phyloP scores from a whole-genome alignment of 129 eudicot genomes.

The Smallanthus sonchifolius region DNA sequence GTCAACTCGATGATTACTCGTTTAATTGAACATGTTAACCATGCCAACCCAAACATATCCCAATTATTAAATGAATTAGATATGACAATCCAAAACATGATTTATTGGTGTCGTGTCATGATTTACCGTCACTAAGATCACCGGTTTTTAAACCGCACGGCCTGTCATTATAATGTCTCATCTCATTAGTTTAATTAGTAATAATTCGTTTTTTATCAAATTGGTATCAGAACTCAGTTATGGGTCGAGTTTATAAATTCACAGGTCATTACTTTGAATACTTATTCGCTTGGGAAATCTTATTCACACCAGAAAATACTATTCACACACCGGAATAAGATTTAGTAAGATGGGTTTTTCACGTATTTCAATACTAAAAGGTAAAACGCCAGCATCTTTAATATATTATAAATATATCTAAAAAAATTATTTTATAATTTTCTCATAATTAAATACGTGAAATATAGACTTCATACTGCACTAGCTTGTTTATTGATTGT shows the following conservation, averaged over 20 bases:
- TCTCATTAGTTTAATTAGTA: background rate
- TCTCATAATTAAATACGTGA: background rate
- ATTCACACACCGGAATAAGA: background rate
- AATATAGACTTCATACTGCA: constrained; percentile 3
- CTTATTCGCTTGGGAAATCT: background rate
- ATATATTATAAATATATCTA: background rate
- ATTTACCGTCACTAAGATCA: too few relatives aligned
- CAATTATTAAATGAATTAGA: too few relatives aligned
- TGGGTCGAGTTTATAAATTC: background rate
- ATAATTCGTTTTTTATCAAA: background rate
- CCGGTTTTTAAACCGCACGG: too few relatives aligned
- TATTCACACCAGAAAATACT: background rate
- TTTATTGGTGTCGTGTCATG: too few relatives aligned
- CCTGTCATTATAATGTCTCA: background rate
- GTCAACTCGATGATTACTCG: too few relatives aligned
- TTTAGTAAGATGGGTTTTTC: background rate
- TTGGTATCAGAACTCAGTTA: background rate
- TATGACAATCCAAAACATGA: too few relatives aligned
- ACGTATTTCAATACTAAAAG: background rate
- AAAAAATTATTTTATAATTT: background rate
- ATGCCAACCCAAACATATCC: too few relatives aligned
- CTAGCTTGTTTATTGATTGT: background rate
- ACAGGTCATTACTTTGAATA: too few relatives aligned
- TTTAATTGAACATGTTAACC: too few relatives aligned
- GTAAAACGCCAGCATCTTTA: background rate